A percentile compares a stretch with the other conserved stretches of the same genome.
Evolutionary conservation across 768 basidiomycete species (phyloP).

Genomic region (Termitomyces sp.): DNA sequence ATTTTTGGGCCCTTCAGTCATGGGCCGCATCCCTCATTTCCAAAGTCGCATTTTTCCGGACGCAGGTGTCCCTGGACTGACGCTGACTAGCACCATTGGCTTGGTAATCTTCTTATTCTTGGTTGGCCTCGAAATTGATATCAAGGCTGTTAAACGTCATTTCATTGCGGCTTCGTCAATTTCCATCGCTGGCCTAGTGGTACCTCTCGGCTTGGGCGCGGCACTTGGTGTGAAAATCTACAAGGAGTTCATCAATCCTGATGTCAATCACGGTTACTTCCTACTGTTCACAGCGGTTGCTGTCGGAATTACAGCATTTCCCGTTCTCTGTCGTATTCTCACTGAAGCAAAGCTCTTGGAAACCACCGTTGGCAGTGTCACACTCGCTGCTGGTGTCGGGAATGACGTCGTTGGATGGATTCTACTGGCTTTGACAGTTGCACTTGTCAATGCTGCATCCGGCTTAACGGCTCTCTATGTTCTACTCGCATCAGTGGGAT

Average conservation of each 20-base stretch:
- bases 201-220: conserved; percentile 82
- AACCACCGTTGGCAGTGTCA: conserved; percentile 77
- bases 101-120: conserved; percentile 81
- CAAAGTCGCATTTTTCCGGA: conserved; percentile 53
- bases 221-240: conserved; percentile 72
- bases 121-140: conserved; percentile 81
- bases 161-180: conserved; percentile 50
- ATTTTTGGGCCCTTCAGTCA: conserved; percentile 70
- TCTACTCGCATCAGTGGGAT: conserved; percentile 62
- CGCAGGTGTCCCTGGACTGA: conserved; percentile 49
- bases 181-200: conserved; percentile 59
- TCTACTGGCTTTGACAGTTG: conserved; percentile 75
- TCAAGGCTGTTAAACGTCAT: conserved; percentile 61
- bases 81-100: conserved; percentile 71
- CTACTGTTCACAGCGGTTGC: conserved; percentile 86
- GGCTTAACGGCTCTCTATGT: conserved; percentile 78
- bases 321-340: conserved; percentile 80
- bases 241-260: conserved; percentile 51
- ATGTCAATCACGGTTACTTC: conserved; percentile 76
- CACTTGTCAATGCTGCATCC: conserved; percentile 69
- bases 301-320: conserved; percentile 77
- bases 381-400: conserved; percentile 78
- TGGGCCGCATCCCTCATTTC: conserved; percentile 80
- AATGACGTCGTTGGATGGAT: conserved; percentile 77
- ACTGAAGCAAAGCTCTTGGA: conserved; percentile 78